Evolutionary conservation across 164 flowering plant genomes (phyloP), one percentile per base, ranked within the genome.

Genomic region (Umbilicus rupestris): DNA sequence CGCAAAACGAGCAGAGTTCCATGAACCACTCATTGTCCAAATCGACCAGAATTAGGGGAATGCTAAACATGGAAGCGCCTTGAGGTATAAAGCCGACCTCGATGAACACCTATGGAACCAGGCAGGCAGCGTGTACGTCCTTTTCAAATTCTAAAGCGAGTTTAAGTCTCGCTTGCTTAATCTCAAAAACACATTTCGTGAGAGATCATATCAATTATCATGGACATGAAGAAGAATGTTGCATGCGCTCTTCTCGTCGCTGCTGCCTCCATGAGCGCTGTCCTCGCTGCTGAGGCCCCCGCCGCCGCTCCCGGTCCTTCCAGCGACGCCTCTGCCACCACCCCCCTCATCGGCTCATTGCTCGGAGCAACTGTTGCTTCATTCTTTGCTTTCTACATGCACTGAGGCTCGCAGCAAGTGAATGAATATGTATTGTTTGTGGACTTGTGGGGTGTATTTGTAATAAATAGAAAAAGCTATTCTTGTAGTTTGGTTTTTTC

Each of bases 201-300:
- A n/a, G 2, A 1, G n/a, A 46, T 16, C 50, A 15, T 17, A 46
- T 46, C 17, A n/a, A 3, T 5, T 30, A 39, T 39, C 74, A 84
- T 84, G 88, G 84, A 78, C 41, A 75, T 84, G 79, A 85, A 73
- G 80, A 83, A 80, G 83, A n/a, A n/a, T n/a, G 72, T 85, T 67
- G 69, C 83, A 6, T 83, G 76, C 45, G 84, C 73, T 8, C 76
- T 72, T 55, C 72, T 85, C 66, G 33, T 80, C 2, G 80, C 76
- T 3, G 89, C 84, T 42, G 83, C 86, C 72, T 72, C 83, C 72
- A 70, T 82, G 76, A 82, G 75, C 49, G 74, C 74, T 46, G 79
- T 75, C 50, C 14, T 66, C 3, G 73, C 59, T 9, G 55, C 20
- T 42, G 65, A 59, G 10, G 55, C 33, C 3, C 37, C 62, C 1